Evolutionary conservation across 1,284 basidiomycete genomes (phyloP), one percentile per base, ranked within the genome.

Genomic region (Trametes sp.): DNA sequence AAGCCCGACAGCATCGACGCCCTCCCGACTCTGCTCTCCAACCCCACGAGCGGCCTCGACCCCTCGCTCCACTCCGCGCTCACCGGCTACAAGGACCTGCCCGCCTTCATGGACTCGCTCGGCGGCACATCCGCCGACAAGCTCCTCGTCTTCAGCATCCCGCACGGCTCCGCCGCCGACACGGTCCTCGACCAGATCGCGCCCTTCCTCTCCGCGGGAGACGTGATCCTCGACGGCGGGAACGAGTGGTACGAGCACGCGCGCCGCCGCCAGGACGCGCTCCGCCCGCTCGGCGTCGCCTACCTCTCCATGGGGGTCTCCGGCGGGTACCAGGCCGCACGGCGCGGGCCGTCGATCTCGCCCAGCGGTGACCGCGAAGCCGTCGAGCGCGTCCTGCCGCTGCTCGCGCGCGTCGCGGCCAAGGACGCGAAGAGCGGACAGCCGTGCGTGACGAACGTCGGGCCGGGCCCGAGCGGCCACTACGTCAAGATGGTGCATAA

Each of bases 401-500:
- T 71, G 19, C 62, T 70, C 14, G 54, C 69, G 51, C 48, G 46
- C 16, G 51, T 68, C 41, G 69, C 69, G 16, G 68, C 70, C 23
- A 67, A 66, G 56, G 70, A 67, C 41, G 48, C 59, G 23, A 62
- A 63, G 63, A 67, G 62, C 42, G 65, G 70, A 11, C 29, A 42
- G 41, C 59, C 67, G 38, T 70, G 67, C 53, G 66, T 67, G 10
- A 57, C 64, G 42, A 65, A 57, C 33, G 50, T 71, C 11, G 70
- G 71, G 13, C 66, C 67, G 26, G 63, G 67, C 5, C 64, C 67
- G 28, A 66, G 66, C 42, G 66, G 67, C 28, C 69, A 69, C 61
- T 72, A 69, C 45, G 71, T 71, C 19, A 71, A 72, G 67, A 71
- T 72, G 71, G 65, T 70, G 41, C 69, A 72, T 57, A 72, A 71